Evolutionary conservation across 176 grass and related monocot genomes (phyloP).

Genomic region (Pontederia paniculata): DNA sequence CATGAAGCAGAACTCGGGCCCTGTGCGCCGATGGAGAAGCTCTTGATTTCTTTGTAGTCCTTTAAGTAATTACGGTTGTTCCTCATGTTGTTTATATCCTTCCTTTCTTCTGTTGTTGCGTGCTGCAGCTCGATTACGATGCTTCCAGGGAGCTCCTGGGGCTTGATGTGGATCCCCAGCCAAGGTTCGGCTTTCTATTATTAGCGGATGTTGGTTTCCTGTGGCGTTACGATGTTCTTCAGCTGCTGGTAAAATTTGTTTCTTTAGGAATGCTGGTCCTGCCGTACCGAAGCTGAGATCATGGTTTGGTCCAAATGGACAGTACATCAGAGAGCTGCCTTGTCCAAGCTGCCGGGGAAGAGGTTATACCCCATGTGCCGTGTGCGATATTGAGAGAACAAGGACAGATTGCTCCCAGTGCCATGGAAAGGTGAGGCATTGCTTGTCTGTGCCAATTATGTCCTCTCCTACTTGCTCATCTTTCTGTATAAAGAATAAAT

Average conservation of each 20-base stretch:
- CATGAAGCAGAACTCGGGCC: slow-evolving; percentile 6
- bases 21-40: background rate
- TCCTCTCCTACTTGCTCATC: background rate
- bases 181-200: slow-evolving; percentile 24
- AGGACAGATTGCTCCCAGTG: slow-evolving; percentile 63
- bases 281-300: slow-evolving; percentile 44
- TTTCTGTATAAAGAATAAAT: too few relatives aligned
- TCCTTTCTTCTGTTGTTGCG: slow-evolving; percentile 11
- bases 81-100: background rate
- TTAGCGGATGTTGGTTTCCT: background rate
- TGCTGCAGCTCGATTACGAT: slow-evolving; percentile 42
- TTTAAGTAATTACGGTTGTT: background rate
- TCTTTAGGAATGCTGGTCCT: slow-evolving; percentile 37
- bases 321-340: slow-evolving; percentile 82
- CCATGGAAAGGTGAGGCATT: slow-evolving; percentile 57
- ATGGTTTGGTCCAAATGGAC: slow-evolving; percentile 91
- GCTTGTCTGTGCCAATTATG: slow-evolving; percentile 3
- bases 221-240: background rate
- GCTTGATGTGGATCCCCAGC: slow-evolving; percentile 24
- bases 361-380: slow-evolving; percentile 69
- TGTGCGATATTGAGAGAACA: slow-evolving; percentile 75
- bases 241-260: slow-evolving; percentile 10
- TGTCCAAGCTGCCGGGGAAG: slow-evolving; percentile 76
- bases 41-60: background rate
- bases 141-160: slow-evolving; percentile 36